A percentile compares a stretch with the other conserved stretches of the same genome.
These are phyloP conservation scores for Magnaporthiopsis incrustans DNA, from an alignment of 2,329 filamentous ascomycete genomes.

Conservation along the genomic window DNA sequence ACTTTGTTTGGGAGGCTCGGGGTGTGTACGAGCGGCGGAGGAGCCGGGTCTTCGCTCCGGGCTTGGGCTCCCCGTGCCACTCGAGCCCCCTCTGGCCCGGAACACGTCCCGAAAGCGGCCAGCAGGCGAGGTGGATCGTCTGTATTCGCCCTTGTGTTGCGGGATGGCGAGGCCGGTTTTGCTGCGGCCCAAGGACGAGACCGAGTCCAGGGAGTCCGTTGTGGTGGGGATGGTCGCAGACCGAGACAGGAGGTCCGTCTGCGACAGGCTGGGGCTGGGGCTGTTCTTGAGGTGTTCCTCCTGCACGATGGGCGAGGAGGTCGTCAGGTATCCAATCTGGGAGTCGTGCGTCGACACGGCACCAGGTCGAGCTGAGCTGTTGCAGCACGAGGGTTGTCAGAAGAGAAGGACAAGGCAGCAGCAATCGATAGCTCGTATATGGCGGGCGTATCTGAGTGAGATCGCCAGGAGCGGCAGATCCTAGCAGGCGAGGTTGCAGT, in stretches of 20 bases:
- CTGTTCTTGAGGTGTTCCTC: constrained; percentile 41
- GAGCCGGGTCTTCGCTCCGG: constrained; percentile 19
- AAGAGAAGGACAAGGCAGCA: constrained; percentile 7
- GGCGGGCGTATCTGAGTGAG: background rate
- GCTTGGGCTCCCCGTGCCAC: constrained; percentile 35
- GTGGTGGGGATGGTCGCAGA: constrained; percentile 30
- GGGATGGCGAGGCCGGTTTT: constrained; percentile 33
- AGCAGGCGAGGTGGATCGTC: constrained; percentile 60
- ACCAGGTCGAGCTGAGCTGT: constrained; percentile 30
- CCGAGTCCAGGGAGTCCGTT: constrained; percentile 24
- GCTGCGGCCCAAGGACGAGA: constrained; percentile 20
- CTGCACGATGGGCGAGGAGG: constrained; percentile 60
- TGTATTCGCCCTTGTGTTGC: constrained; percentile 33
- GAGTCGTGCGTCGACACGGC: constrained; percentile 52
- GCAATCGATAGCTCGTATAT: constrained; percentile 1
- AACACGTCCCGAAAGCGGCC: constrained; percentile 68
- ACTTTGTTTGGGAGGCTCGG: background rate
- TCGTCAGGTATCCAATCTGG: constrained; percentile 59
- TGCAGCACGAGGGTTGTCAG: constrained; percentile 14
- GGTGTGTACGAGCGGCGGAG: constrained; percentile 6
- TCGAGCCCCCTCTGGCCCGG: constrained; percentile 43
- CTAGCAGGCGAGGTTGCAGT: background rate
- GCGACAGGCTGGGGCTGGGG: constrained; percentile 27
- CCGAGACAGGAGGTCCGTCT: constrained; percentile 19
- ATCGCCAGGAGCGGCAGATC: background rate